Base-by-base conservation (phyloP, 768 basidiomycete genomes). In the Tricholoma saponaceum region DNA sequence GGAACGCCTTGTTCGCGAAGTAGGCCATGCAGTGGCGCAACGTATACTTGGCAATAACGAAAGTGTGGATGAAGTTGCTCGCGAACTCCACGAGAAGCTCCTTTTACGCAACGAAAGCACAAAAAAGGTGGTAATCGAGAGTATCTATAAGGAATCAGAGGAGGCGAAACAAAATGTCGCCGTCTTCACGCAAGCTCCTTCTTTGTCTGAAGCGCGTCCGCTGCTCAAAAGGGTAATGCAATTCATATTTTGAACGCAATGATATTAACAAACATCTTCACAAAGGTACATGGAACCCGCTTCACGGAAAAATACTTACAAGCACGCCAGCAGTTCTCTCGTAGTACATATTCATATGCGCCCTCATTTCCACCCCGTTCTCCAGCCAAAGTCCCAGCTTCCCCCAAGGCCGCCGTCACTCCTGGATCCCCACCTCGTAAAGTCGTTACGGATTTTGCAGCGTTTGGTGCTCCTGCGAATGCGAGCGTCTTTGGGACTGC, bases 301-400 rank as follows among this genome's bases (percentile, higher is more conserved):
- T 96, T 98, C 76, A 98, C 96, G 18, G 95, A 98, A 63, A 95
- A 96, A 71, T 98, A 98, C 71, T 82, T 95, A 25, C 83, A 86
- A 63, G 85, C 88, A 30, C 82, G 89, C 50, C 81, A 86, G 65
- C 68, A 81, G 20, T 70, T 82, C 56, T 74, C 78, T 32, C 82
- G 89, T 39, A 76, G 73, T 58, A 76, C 81, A 16, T 85, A 83
- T 59, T 74, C 79, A 16, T 79, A 82, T 30, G 82, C 84, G 56
- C 69, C 78, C 6, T 81, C 79, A 28, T 77, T 78, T 61, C 78
- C 73, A 51, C 73, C 73, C 56, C 77, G 74, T 62, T 71, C 78
- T 4, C 68, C 77, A 10, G 66, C 75, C 30, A 75, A 75, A 59
- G 67, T 78, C 5, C 71, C 79, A 7, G 62, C 79, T 4, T 78